phyloP scores from a whole-genome alignment of 805 yeast genomes.

The Candida stauntonica region DNA sequence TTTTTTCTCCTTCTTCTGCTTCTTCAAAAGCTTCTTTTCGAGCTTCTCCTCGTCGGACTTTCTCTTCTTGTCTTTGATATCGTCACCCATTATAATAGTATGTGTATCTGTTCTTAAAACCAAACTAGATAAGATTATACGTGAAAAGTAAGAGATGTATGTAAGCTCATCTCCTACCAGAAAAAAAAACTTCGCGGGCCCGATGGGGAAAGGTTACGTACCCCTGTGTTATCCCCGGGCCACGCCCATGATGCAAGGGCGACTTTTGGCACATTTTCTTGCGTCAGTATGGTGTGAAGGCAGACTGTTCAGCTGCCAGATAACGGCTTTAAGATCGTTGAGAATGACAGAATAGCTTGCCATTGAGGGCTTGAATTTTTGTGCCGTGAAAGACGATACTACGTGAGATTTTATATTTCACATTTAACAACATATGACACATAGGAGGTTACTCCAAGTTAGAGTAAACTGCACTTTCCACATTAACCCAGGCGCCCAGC shows the following conservation, averaged over 20 bases:
- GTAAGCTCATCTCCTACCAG: conserved; percentile 6
- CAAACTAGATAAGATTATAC: background rate
- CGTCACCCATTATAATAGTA: conserved; percentile 20
- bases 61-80: conserved; percentile 27
- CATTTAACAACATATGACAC: background rate
- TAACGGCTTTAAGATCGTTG: too few relatives aligned
- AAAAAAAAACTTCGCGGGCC: conserved; percentile 10
- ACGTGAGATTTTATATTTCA: too few relatives aligned
- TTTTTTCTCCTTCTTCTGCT: conserved; percentile 29
- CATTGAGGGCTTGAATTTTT: too few relatives aligned
- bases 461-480: conserved; percentile 20
- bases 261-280: too few relatives aligned
- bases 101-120: background rate
- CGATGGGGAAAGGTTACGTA: conserved; percentile 7
- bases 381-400: too few relatives aligned
- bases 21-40: conserved; percentile 18
- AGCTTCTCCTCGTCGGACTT: conserved; percentile 19
- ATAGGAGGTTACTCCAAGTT: conserved; percentile 5
- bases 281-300: too few relatives aligned
- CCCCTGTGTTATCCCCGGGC: too few relatives aligned
- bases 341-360: too few relatives aligned
- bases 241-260: too few relatives aligned
- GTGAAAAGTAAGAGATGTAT: too few relatives aligned
- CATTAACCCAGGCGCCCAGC: conserved; percentile 17
- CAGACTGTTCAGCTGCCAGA: too few relatives aligned